phyloP scores from a whole-genome alignment of 768 basidiomycete genomes.

The Lanmaoa pseudosensibilis region DNA sequence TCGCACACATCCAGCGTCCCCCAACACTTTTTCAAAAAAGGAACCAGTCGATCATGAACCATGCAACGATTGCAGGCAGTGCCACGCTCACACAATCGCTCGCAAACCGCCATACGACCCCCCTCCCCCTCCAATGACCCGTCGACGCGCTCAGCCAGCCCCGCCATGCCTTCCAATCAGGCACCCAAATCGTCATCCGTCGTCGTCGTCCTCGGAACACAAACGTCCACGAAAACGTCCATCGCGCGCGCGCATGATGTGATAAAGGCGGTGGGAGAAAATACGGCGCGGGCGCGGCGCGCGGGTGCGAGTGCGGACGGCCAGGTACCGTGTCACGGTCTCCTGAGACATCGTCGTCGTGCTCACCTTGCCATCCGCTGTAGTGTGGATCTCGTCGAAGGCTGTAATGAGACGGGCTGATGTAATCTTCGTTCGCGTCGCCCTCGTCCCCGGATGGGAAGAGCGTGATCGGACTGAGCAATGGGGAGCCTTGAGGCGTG shows the following conservation, averaged over 20 bases:
- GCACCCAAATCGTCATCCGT: conserved; percentile 49
- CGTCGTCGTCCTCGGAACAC: conserved; percentile 53
- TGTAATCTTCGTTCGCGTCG: conserved; percentile 42
- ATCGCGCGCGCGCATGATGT: conserved; percentile 24
- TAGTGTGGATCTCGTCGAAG: conserved; percentile 39
- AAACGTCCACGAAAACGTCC: conserved; percentile 52
- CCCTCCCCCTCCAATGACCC: conserved; percentile 20
- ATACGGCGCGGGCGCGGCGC: conserved; percentile 17
- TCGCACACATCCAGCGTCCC: not conserved
- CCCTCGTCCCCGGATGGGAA: conserved; percentile 44
- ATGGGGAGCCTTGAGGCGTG: conserved; percentile 43
- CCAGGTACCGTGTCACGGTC: not conserved
- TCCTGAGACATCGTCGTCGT: conserved; percentile 8
- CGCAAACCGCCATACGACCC: conserved; percentile 36
- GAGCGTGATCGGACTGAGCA: conserved; percentile 38
- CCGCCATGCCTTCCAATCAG: conserved; percentile 31
- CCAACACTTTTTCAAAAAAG: conserved; percentile 23
- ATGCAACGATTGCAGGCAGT: conserved; percentile 26
- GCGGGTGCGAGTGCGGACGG: not conserved
- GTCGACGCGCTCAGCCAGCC: conserved; percentile 10
- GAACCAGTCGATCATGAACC: conserved; percentile 31
- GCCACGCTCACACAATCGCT: conserved; percentile 39
- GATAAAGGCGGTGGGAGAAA: conserved; percentile 42
- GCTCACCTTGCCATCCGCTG: conserved; percentile 33
- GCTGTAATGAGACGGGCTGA: conserved; percentile 53